Evolutionary conservation across 345 rosid genomes (phyloP).

Genomic region (Salix dunnii): DNA sequence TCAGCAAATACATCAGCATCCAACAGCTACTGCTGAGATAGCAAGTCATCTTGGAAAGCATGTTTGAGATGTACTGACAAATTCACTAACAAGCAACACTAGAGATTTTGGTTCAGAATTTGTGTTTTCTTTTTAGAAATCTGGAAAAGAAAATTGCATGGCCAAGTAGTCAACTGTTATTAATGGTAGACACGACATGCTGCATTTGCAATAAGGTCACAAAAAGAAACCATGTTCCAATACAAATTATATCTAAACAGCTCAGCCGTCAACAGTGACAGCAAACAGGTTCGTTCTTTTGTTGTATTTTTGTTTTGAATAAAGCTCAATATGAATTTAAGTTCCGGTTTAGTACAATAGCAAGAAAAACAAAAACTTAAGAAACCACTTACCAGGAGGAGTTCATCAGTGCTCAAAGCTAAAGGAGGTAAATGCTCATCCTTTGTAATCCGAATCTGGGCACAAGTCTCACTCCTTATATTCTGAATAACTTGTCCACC

Average conservation of each 20-base stretch:
- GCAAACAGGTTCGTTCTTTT: background rate
- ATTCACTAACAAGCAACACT: background rate
- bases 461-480: slow-evolving; percentile 28
- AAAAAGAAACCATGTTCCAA: background rate
- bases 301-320: background rate
- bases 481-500: slow-evolving; percentile 38
- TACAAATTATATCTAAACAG: background rate
- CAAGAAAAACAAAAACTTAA: background rate
- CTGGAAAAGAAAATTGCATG: background rate
- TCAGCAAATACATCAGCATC: background rate
- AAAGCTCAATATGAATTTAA: background rate
- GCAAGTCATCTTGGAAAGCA: slow-evolving; percentile 1
- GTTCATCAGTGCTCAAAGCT: slow-evolving; percentile 27
- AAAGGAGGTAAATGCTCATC: slow-evolving; percentile 32
- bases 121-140: background rate
- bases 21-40: background rate
- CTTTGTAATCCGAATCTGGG: slow-evolving; percentile 33
- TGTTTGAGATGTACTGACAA: background rate
- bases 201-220: background rate
- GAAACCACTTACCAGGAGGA: slow-evolving; percentile 22
- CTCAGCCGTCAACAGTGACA: background rate
- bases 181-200: background rate
- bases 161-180: background rate
- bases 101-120: background rate
- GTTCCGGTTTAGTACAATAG: background rate